Evolutionary conservation across 352 stramenopile genomes (phyloP).

Genomic region (Elongisporangium undulatum): DNA sequence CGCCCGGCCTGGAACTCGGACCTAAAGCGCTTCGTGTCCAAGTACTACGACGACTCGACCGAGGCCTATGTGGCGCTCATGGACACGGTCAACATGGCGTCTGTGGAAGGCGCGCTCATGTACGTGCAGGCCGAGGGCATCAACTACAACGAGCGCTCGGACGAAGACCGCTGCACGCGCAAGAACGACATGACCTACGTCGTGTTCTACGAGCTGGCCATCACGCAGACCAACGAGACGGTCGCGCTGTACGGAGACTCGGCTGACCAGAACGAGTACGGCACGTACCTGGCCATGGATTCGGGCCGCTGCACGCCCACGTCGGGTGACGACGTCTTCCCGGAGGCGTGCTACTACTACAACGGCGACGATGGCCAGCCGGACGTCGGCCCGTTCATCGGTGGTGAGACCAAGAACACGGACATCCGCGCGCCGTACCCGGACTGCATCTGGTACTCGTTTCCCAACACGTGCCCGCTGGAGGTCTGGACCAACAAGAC

Average conservation of each 20-base stretch:
- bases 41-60: conserved; percentile 16
- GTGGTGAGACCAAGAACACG: conserved; percentile 27
- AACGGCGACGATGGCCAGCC: conserved; percentile 57
- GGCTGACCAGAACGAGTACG: conserved; percentile 56
- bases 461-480: conserved; percentile 58
- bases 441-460: conserved; percentile 62
- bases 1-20: conserved; percentile 21
- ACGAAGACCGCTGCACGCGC: conserved; percentile 20
- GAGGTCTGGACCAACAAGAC: conserved; percentile 22
- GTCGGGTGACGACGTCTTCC: conserved; percentile 24
- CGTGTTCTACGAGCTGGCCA: conserved; percentile 73
- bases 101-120: conserved; percentile 72
- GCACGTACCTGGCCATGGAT: conserved; percentile 64
- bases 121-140: conserved; percentile 82
- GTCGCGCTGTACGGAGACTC: conserved; percentile 53
- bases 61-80: conserved; percentile 37
- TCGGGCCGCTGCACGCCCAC: conserved; percentile 51
- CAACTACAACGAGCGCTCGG: conserved; percentile 25
- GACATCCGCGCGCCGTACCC: conserved; percentile 40
- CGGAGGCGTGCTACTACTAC: conserved; percentile 53
- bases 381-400: conserved; percentile 64
- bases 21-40: conserved; percentile 16
- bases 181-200: conserved; percentile 60
- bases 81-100: conserved; percentile 75
- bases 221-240: conserved; percentile 59